A percentile compares a stretch with the other conserved stretches of the same genome.
Conservation (phyloP, 2,329 filamentous ascomycete genomes). For the Trichoderma harzianum region DNA sequence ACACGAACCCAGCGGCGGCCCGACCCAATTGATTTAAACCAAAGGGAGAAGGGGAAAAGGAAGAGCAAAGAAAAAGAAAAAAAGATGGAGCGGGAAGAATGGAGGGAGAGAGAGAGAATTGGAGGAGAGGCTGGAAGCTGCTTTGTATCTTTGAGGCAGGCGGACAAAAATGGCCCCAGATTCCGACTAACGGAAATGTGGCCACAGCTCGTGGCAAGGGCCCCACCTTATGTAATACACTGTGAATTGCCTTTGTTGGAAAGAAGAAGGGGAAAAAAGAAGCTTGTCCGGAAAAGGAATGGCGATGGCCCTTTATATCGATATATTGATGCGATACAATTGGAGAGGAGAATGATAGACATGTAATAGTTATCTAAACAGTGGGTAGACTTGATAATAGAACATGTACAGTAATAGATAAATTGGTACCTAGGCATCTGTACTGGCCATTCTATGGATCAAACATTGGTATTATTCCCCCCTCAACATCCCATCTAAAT, state of each 20-base stretch:
- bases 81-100: constrained; percentile 2
- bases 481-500: neutral
- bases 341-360: neutral
- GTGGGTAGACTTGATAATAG: neutral
- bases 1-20: constrained; percentile 12
- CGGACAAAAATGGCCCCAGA: neutral
- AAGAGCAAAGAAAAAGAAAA: neutral
- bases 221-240: constrained; percentile 2
- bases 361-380: neutral
- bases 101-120: neutral
- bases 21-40: constrained; percentile 15
- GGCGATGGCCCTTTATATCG: neutral
- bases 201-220: constrained; percentile 15
- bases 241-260: neutral
- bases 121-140: constrained; percentile 3
- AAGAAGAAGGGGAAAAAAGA: neutral
- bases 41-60: neutral
- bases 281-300: neutral
- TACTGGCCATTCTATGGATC: neutral
- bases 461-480: neutral
- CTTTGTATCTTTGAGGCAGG: neutral
- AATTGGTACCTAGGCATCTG: neutral
- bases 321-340: neutral
- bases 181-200: constrained; percentile 17
- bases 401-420: neutral